Percentiles rank a stretch among this genome's conserved stretches.
phyloP scores from a whole-genome alignment of 163 green algal genomes.

The Coccomyxa subellipsoidea region DNA sequence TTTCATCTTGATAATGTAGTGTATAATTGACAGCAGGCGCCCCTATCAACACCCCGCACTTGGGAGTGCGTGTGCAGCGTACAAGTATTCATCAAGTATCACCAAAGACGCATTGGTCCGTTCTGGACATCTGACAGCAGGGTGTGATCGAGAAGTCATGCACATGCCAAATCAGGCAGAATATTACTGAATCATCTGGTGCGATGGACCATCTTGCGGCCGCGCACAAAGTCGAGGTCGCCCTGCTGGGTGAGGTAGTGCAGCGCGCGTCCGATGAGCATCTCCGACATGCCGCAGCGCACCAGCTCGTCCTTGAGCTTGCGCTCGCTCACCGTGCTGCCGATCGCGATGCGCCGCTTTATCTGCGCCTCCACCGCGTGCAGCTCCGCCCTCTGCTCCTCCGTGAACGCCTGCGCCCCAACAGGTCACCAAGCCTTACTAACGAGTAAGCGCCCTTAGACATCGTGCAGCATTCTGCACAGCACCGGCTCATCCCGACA shows the following conservation, averaged over 20 bases:
- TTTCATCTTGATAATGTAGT: no score
- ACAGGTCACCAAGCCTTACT: not conserved
- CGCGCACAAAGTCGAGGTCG: constrained; percentile 55
- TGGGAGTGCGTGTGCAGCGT: no score
- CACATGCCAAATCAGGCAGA: not conserved
- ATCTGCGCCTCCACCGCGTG: constrained; percentile 74
- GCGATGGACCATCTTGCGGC: constrained; percentile 29
- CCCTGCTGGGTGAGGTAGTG: constrained; percentile 45
- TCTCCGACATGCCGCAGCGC: constrained; percentile 65
- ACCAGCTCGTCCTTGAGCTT: constrained; percentile 56
- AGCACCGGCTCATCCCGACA: no score
- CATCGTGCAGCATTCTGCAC: no score
- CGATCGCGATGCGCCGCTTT: constrained; percentile 70
- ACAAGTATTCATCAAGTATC: no score
- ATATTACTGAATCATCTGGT: not conserved
- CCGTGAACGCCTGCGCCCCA: constrained; percentile 40
- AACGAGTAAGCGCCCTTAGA: not conserved
- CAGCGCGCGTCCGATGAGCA: constrained; percentile 63
- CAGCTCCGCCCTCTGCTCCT: constrained; percentile 69
- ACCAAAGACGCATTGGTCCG: no score
- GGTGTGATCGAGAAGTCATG: no score
- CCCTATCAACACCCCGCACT: no score
- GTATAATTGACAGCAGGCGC: no score
- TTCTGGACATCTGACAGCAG: no score
- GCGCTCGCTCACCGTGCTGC: constrained; percentile 59